These are phyloP conservation scores for Calonectria hongkongensis DNA, from an alignment of 2,329 filamentous ascomycete species.

Conservation along the genomic window DNA sequence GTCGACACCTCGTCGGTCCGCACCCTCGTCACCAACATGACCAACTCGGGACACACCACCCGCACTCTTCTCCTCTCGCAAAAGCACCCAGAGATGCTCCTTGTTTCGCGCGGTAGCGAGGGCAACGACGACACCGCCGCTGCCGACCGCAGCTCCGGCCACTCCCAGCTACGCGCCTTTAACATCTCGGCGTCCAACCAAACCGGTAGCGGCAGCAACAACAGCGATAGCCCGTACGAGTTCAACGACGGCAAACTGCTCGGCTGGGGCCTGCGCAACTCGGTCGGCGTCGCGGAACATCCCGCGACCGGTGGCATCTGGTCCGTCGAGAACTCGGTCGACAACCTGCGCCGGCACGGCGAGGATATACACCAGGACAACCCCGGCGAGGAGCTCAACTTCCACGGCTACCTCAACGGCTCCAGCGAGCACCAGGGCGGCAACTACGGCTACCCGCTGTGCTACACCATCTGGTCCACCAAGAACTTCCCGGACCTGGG, in stretches of 20 bases:
- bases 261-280: conserved; percentile 84
- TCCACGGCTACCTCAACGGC: conserved; percentile 75
- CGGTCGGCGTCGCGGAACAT: conserved; percentile 82
- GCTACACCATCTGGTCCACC: conserved; percentile 80
- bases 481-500: conserved; percentile 63
- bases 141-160: conserved; percentile 70
- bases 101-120: conserved; percentile 80
- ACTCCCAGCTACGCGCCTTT: conserved; percentile 80
- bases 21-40: conserved; percentile 78
- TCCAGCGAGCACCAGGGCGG: conserved; percentile 59
- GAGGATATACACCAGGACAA: conserved; percentile 81
- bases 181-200: conserved; percentile 60
- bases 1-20: conserved; percentile 63
- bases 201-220: conserved; percentile 37
- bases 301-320: conserved; percentile 71
- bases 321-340: conserved; percentile 82
- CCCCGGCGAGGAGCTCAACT: conserved; percentile 85
- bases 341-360: conserved; percentile 75
- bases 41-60: conserved; percentile 76
- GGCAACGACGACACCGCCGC: conserved; percentile 77
- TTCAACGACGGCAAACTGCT: conserved; percentile 69
- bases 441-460: conserved; percentile 84
- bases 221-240: conserved; percentile 59
- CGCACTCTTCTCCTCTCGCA: conserved; percentile 79
- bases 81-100: conserved; percentile 72